A percentile compares a stretch with the other conserved stretches of the same genome.
phyloP scores from a whole-genome alignment of 331 rosid species.

The Prunus yedoensis region DNA sequence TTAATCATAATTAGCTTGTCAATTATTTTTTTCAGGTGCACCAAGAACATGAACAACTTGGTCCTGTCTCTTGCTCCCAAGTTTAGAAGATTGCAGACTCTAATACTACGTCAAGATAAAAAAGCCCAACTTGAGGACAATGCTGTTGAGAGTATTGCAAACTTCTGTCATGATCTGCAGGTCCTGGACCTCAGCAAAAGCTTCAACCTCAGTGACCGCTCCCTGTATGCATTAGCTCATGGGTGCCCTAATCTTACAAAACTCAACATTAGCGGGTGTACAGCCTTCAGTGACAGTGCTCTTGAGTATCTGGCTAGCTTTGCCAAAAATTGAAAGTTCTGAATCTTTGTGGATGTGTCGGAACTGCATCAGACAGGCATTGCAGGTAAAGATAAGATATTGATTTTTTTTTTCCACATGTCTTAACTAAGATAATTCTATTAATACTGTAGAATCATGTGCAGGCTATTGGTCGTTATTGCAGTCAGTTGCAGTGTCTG shows the following conservation, averaged over 20 bases:
- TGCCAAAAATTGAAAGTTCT: slow-evolving; percentile 66
- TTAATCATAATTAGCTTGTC: not conserved
- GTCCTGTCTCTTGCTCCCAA: slow-evolving; percentile 79
- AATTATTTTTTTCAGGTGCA: slow-evolving; percentile 66
- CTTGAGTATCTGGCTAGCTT: slow-evolving; percentile 68
- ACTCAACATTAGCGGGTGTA: slow-evolving; percentile 88
- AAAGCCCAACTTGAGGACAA: slow-evolving; percentile 77
- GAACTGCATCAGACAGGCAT: slow-evolving; percentile 77
- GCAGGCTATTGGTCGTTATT: slow-evolving; percentile 82
- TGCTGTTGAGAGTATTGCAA: slow-evolving; percentile 73
- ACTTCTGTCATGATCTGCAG: slow-evolving; percentile 77
- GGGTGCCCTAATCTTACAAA: slow-evolving; percentile 72
- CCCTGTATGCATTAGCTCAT: slow-evolving; percentile 64
- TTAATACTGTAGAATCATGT: not conserved
- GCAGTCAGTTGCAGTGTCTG: slow-evolving; percentile 70
- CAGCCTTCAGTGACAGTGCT: slow-evolving; percentile 72
- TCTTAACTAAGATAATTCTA: slow-evolving; percentile 8
- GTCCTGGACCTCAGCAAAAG: slow-evolving; percentile 95
- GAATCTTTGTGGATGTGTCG: slow-evolving; percentile 88
- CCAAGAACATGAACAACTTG: slow-evolving; percentile 81
- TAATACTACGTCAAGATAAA: slow-evolving; percentile 81
- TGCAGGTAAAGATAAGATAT: slow-evolving; percentile 52
- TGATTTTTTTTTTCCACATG: slow-evolving; percentile 1
- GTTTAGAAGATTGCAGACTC: slow-evolving; percentile 64
- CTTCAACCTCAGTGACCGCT: slow-evolving; percentile 76